Evolutionary conservation across 1,139 yeast species (phyloP).

Genomic region (Kodamaea sp.): DNA sequence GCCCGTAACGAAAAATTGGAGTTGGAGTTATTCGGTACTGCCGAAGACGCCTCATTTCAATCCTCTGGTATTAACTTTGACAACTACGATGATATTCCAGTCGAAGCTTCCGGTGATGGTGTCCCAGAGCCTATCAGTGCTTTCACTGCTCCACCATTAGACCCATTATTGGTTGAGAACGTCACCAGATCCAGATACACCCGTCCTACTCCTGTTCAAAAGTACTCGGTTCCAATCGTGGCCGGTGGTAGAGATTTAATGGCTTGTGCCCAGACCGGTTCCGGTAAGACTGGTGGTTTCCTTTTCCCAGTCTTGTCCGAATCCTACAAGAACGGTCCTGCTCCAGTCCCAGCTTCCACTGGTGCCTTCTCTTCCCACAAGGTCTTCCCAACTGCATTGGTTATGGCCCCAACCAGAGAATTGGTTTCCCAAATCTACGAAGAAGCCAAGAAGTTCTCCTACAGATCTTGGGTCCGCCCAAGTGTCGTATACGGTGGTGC

Average conservation of each 20-base stretch:
- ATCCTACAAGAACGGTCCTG: slow-evolving; percentile 88
- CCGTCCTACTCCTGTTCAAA: slow-evolving; percentile 98
- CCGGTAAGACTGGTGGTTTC: slow-evolving; percentile 99
- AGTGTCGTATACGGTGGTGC: slow-evolving; percentile 99
- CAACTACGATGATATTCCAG: slow-evolving; percentile 97
- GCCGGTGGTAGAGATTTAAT: slow-evolving; percentile 94
- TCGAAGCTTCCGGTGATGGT: slow-evolving; percentile 93
- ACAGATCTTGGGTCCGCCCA: slow-evolving; percentile 98
- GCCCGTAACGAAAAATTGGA: slow-evolving; percentile 71
- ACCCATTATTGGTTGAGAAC: slow-evolving; percentile 81
- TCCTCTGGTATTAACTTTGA: slow-evolving; percentile 98
- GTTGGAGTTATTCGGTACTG: slow-evolving; percentile 80
- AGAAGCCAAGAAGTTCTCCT: slow-evolving; percentile 92
- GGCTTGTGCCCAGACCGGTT: slow-evolving; percentile 99
- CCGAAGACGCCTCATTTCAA: slow-evolving; percentile 81
- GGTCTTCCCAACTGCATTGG: slow-evolving; percentile 92
- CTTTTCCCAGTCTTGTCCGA: slow-evolving; percentile 96
- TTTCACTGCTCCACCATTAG: slow-evolving; percentile 93
- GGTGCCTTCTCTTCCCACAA: slow-evolving; percentile 68
- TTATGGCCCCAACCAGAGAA: slow-evolving; percentile 98
- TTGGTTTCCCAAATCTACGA: slow-evolving; percentile 95
- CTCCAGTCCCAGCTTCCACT: slow-evolving; percentile 54
- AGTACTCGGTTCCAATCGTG: slow-evolving; percentile 96
- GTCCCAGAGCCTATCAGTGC: slow-evolving; percentile 92
- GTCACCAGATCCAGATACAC: slow-evolving; percentile 86